phyloP scores from a whole-genome alignment of 805 yeast genomes.

The Metschnikowia matae region DNA sequence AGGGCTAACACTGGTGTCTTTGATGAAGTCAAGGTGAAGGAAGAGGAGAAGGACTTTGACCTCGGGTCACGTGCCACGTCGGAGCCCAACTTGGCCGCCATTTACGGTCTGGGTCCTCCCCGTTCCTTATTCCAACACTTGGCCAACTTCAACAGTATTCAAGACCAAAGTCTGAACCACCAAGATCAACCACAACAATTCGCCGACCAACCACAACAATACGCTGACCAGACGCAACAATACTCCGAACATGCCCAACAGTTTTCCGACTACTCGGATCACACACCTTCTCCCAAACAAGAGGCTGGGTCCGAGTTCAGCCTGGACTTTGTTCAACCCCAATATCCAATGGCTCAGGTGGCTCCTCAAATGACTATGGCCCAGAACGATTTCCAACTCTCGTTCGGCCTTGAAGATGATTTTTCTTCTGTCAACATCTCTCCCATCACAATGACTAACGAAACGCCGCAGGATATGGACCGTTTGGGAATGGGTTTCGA shows the following conservation, averaged over 20 bases:
- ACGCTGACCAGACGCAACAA: too few species aligned
- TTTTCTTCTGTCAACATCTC: conserved; percentile 1
- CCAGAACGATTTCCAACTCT: not conserved
- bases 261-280: not conserved
- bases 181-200: too few species aligned
- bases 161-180: too few species aligned
- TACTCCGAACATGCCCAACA: too few species aligned
- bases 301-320: not conserved
- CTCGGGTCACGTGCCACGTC: conserved; percentile 17
- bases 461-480: conserved; percentile 3
- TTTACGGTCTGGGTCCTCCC: conserved; percentile 4
- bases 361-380: conserved; percentile 4
- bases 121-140: conserved; percentile 10
- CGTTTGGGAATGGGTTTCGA: not conserved
- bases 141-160: not conserved
- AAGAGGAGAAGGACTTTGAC: conserved; percentile 10
- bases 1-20: not conserved
- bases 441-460: conserved; percentile 6
- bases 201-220: too few species aligned
- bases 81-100: conserved; percentile 16
- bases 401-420: conserved; percentile 2
- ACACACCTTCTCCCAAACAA: not conserved
- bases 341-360: conserved; percentile 1
- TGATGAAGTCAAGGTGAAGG: conserved; percentile 5
- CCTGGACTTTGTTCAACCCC: not conserved